Percentiles rank a stretch among this genome's conserved stretches.
phyloP scores from a whole-genome alignment of 2,329 filamentous ascomycete species.

The Nothophoma quercina region DNA sequence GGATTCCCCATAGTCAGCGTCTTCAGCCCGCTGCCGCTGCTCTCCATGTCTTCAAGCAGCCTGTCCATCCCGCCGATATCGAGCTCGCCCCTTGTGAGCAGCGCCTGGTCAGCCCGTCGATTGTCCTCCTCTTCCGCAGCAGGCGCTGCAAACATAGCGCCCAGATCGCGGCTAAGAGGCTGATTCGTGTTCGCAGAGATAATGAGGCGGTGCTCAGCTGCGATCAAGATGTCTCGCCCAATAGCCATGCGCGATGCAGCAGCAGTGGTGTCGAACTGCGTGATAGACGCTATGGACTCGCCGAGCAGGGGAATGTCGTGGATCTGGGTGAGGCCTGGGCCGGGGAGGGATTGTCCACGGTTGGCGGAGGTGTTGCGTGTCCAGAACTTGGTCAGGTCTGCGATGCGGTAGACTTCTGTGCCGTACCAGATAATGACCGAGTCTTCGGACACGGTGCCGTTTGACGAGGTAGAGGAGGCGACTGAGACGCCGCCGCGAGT shows the following conservation, averaged over 20 bases:
- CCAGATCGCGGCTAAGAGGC: conserved; percentile 40
- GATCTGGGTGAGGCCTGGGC: conserved; percentile 52
- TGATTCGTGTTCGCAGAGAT: conserved; percentile 49
- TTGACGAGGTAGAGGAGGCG: conserved; percentile 37
- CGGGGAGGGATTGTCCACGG: conserved; percentile 48
- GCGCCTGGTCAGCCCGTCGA: conserved; percentile 49
- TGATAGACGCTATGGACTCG: conserved; percentile 54
- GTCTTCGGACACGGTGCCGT: conserved; percentile 51
- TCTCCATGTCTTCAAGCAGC: conserved; percentile 50
- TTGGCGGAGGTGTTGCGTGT: conserved; percentile 48
- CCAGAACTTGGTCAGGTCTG: conserved; percentile 56
- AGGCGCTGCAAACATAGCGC: conserved; percentile 39
- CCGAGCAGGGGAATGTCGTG: conserved; percentile 52
- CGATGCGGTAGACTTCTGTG: conserved; percentile 53
- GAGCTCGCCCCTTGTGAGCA: conserved; percentile 55
- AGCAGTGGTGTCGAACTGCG: conserved; percentile 52
- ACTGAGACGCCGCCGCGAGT: conserved; percentile 55
- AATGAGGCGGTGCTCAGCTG: conserved; percentile 55
- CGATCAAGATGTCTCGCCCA: conserved; percentile 54
- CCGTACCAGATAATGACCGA: conserved; percentile 58
- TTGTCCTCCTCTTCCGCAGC: conserved; percentile 39
- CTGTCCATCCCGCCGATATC: conserved; percentile 59
- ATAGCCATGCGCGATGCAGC: conserved; percentile 54
- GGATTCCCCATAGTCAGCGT: conserved; percentile 41
- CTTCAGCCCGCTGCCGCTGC: conserved; percentile 29